Evolutionary conservation across 1,284 basidiomycete genomes (phyloP).

Genomic region (Xerocomus minutiporus): DNA sequence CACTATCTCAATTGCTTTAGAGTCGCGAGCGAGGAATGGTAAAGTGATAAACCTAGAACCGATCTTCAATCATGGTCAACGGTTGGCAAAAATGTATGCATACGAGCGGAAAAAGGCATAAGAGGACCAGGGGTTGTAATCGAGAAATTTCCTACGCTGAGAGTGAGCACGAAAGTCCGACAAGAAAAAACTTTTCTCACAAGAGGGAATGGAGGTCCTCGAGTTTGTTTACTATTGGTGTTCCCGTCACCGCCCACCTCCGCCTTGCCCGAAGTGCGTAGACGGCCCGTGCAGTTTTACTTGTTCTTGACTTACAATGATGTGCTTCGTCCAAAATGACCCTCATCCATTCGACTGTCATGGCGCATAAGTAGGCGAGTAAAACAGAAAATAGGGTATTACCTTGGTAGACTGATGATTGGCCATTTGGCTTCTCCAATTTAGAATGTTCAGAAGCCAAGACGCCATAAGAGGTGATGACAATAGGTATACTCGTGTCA

Average conservation of each 20-base stretch:
- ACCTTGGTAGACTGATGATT: constrained; percentile 74
- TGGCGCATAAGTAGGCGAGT: constrained; percentile 3
- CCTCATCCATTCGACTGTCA: constrained; percentile 72
- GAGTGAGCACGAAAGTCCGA: constrained; percentile 5
- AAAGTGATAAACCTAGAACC: constrained; percentile 74
- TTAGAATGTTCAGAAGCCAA: constrained; percentile 81
- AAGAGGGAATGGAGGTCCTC: constrained; percentile 90
- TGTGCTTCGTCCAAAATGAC: constrained; percentile 90
- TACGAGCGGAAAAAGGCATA: constrained; percentile 84
- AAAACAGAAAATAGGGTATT: constrained; percentile 19
- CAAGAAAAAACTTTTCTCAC: constrained; percentile 38
- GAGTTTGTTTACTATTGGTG: constrained; percentile 93
- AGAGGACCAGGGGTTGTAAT: constrained; percentile 88
- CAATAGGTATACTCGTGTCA: constrained; percentile 60
- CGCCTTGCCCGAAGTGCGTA: constrained; percentile 78
- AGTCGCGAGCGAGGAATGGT: constrained; percentile 83
- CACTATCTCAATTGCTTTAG: constrained; percentile 88
- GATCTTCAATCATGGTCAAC: neutral
- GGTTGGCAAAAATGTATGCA: constrained; percentile 25
- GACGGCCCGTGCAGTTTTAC: constrained; percentile 87
- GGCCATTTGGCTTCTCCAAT: constrained; percentile 46
- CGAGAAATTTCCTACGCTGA: constrained; percentile 71
- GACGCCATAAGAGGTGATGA: constrained; percentile 89
- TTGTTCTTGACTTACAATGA: constrained; percentile 88
- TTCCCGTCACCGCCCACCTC: constrained; percentile 92